Percentiles rank a stretch among this genome's conserved stretches.
Evolutionary conservation across 805 yeast species (phyloP).

Genomic region (Starmerella vaccinii): DNA sequence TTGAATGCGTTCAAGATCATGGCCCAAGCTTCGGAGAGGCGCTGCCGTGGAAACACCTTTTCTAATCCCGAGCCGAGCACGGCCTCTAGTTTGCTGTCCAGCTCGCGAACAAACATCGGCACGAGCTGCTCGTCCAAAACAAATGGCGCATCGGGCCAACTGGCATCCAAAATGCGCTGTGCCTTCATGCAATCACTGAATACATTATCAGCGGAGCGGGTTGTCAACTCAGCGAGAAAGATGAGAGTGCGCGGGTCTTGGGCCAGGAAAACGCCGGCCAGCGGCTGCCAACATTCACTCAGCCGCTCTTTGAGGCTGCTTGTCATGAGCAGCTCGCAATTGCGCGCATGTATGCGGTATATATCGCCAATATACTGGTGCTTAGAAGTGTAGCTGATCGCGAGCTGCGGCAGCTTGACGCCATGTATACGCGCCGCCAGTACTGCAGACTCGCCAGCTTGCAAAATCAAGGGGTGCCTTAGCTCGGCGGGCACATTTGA

Average conservation of each 20-base stretch:
- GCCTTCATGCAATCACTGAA: not conserved
- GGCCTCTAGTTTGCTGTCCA: not conserved
- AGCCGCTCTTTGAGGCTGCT: constrained; percentile 8
- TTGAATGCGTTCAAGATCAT: constrained; percentile 6
- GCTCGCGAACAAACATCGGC: not conserved
- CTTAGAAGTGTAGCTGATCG: not conserved
- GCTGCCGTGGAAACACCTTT: constrained; percentile 1
- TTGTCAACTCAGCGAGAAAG: constrained; percentile 1
- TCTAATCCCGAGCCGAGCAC: constrained; percentile 5
- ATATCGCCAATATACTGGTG: not conserved
- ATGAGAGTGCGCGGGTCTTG: constrained; percentile 20
- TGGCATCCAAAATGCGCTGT: not conserved
- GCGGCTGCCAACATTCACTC: constrained; percentile 10
- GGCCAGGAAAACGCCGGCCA: constrained; percentile 19
- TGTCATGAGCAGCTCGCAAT: constrained; percentile 8
- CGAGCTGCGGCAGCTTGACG: not conserved
- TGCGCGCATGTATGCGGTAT: not conserved
- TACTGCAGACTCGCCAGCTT: not conserved
- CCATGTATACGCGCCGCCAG: not conserved
- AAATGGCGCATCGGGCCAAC: constrained; percentile 11
- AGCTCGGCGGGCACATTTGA: not conserved
- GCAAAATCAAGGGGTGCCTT: not conserved
- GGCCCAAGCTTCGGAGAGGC: constrained; percentile 11
- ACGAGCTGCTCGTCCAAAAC: not conserved
- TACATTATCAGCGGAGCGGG: not conserved